Evolutionary conservation across 2,329 filamentous ascomycete genomes (phyloP), one percentile per base, ranked within the genome.

Genomic region (Ophiosphaerella korrae): DNA sequence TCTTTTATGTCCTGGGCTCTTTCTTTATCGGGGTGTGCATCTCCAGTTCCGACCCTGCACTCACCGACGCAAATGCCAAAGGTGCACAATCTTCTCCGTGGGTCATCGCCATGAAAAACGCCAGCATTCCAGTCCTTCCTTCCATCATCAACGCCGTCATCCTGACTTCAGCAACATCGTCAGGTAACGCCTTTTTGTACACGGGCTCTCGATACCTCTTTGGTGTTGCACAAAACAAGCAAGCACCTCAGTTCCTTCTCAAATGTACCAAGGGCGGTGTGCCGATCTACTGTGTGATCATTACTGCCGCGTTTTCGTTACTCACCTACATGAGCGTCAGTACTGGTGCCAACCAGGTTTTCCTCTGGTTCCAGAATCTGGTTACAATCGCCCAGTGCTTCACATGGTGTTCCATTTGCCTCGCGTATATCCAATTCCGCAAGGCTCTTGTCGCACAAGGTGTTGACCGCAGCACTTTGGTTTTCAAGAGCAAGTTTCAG

Each of bases 61-160:
- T 87, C 6, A 71, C 76, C 18, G 78, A 81, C 2, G 79, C 72
- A 6, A 65, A 70, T 59, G 65, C 66, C 36, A 62, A 65, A 40
- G 68, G 68, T 42, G 71, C 70, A n/a, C 67, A 70, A 44, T 61
- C 56, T 38, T 74, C 71, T 7, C 73, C 67, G 6, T 74, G 70
- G 66, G 67, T 92, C 52, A 89, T 92, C 55, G 89, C 88, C 14
- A 85, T 87, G 33, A 79, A 82, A 9, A 81, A 84, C 26, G 88
- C 88, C 2, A 84, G 86, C 0, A 86, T 92, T 50, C 79, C 77
- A 4, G 86, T 81, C 6, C 81, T 92, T 4, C 86, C 88, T 0
- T 85, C 84, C 5, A 82, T 92, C 47, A 86, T 92, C 73, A 93
- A 93, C 68, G 88, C 88, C 32, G 79, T 92, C 23, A 86, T 92